Evolutionary conservation across 2,329 filamentous ascomycete genomes (phyloP).

Genomic region (Colletotrichum plurivorum): DNA sequence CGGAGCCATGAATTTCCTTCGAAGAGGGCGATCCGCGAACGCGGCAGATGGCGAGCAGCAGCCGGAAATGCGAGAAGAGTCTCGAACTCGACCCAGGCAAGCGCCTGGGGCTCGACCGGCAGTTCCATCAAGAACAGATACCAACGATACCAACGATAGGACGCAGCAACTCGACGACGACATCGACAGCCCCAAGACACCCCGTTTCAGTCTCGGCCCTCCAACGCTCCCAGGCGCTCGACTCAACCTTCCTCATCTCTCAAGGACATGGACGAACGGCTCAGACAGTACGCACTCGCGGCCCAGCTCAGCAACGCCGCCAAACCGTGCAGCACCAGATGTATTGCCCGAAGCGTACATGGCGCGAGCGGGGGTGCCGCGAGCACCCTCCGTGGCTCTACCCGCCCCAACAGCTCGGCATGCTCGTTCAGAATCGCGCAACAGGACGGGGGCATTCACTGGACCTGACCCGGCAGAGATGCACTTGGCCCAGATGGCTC

Average conservation of each 20-base stretch:
- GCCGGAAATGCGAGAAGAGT: constrained; percentile 37
- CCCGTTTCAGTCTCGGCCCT: constrained; percentile 55
- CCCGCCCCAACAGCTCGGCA: constrained; percentile 30
- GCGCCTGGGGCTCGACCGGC: constrained; percentile 26
- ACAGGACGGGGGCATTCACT: constrained; percentile 46
- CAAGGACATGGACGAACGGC: constrained; percentile 54
- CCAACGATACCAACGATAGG: neutral
- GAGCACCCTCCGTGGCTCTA: constrained; percentile 5
- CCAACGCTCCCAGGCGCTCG: constrained; percentile 57
- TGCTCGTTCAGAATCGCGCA: constrained; percentile 17
- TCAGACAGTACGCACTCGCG: constrained; percentile 46
- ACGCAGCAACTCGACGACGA: constrained; percentile 40
- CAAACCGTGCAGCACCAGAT: constrained; percentile 35
- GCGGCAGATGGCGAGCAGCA: constrained; percentile 32
- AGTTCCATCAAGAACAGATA: constrained; percentile 16
- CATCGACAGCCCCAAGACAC: constrained; percentile 63
- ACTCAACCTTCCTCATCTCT: constrained; percentile 58
- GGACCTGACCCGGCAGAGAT: constrained; percentile 64
- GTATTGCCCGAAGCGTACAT: constrained; percentile 34
- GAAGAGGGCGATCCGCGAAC: constrained; percentile 23
- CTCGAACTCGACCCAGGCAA: constrained; percentile 15
- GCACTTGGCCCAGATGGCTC: constrained; percentile 60
- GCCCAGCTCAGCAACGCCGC: constrained; percentile 35
- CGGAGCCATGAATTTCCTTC: constrained; percentile 35
- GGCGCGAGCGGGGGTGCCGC: constrained; percentile 10